These are phyloP conservation scores for Botryotinia narcissicola DNA, from an alignment of 2,329 filamentous ascomycete species.

Conservation along the genomic window DNA sequence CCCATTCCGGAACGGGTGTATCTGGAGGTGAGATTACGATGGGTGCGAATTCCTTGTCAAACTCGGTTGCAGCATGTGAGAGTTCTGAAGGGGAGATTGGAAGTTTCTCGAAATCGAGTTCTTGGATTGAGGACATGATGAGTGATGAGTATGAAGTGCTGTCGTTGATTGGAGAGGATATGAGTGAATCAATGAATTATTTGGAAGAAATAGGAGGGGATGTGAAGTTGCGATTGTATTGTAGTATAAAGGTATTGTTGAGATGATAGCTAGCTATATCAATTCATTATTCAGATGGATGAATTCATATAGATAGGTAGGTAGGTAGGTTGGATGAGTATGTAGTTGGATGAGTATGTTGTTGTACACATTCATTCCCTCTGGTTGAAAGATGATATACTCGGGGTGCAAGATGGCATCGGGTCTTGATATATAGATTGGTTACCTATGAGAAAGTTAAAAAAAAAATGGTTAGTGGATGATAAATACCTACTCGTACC, in stretches of 20 bases:
- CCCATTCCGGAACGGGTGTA: slow-evolving; percentile 1
- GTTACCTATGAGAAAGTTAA: not conserved
- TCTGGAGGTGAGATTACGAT: slow-evolving; percentile 20
- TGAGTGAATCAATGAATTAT: not conserved
- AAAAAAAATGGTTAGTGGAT: not conserved
- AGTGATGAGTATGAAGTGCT: not conserved
- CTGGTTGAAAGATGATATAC: not conserved
- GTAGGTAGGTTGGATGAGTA: too few species aligned
- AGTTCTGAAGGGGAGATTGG: not conserved
- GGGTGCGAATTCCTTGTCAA: slow-evolving; percentile 30
- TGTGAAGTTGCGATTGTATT: not conserved
- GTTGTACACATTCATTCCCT: not conserved
- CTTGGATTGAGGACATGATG: not conserved
- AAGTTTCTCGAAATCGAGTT: not conserved
- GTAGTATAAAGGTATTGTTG: not conserved
- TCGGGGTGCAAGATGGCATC: not conserved
- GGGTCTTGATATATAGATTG: not conserved
- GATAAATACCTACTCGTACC: too few species aligned
- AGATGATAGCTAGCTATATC: not conserved
- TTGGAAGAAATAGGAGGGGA: not conserved
- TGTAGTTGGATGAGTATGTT: not conserved
- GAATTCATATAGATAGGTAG: not conserved
- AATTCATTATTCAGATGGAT: not conserved
- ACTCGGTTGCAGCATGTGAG: not conserved
- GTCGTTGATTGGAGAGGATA: not conserved